These are phyloP conservation scores for Hibiscus tridactylites DNA, from an alignment of 345 rosid species.

Conservation along the genomic window DNA sequence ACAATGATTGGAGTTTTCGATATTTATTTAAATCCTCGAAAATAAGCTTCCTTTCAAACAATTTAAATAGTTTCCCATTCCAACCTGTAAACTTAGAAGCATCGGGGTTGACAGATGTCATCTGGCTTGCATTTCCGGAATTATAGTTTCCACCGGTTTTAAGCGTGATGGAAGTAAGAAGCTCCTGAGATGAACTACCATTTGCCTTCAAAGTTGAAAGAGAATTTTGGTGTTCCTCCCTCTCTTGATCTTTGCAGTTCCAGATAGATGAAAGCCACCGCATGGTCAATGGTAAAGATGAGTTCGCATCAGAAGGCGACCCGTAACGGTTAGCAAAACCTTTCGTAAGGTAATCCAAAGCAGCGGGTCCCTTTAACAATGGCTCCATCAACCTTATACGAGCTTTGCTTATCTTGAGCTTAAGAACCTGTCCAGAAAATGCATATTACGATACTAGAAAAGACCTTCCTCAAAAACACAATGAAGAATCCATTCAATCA, in stretches of 20 bases:
- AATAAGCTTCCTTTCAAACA: neutral
- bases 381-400: conserved; percentile 74
- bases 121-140: conserved; percentile 19
- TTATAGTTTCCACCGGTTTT: conserved; percentile 71
- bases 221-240: conserved; percentile 61
- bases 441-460: neutral
- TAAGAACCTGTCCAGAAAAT: conserved; percentile 40
- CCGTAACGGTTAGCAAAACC: conserved; percentile 59
- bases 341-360: conserved; percentile 57
- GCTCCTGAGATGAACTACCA: conserved; percentile 36
- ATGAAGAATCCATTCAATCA: neutral
- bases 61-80: neutral
- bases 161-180: conserved; percentile 43
- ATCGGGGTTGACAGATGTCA: conserved; percentile 8
- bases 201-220: conserved; percentile 34
- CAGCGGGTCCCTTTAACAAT: conserved; percentile 73
- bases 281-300: conserved; percentile 44
- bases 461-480: neutral
- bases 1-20: neutral
- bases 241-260: conserved; percentile 47
- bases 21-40: neutral
- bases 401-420: conserved; percentile 64
- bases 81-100: conserved; percentile 38
- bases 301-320: conserved; percentile 35
- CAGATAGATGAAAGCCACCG: conserved; percentile 58